Evolutionary conservation across 345 rosid species (phyloP).

Genomic region (Heritiera littoralis): DNA sequence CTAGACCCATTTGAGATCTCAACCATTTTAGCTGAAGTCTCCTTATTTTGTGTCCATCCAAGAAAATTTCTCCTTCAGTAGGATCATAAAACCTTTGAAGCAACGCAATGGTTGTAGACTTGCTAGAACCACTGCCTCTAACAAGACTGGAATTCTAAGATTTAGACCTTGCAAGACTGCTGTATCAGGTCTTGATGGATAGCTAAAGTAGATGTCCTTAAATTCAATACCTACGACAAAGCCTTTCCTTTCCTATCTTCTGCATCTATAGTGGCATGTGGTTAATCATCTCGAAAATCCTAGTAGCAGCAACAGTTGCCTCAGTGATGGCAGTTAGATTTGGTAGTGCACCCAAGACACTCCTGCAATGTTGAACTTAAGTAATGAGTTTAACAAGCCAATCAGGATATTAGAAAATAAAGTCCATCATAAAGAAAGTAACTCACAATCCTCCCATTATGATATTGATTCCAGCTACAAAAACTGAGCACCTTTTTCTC

Average conservation of each 20-base stretch:
- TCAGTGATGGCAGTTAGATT: constrained; percentile 60
- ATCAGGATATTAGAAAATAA: neutral
- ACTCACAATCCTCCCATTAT: constrained; percentile 73
- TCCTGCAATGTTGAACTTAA: constrained; percentile 40
- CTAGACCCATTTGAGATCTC: constrained; percentile 66
- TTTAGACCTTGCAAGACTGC: constrained; percentile 56
- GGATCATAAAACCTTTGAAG: constrained; percentile 72
- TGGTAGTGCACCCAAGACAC: constrained; percentile 57
- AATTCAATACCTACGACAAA: constrained; percentile 60
- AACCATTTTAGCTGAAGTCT: constrained; percentile 66
- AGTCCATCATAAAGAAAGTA: neutral
- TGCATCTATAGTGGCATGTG: constrained; percentile 52
- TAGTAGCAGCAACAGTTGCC: constrained; percentile 49
- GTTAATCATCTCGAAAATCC: constrained; percentile 53
- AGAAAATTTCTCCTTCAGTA: constrained; percentile 48
- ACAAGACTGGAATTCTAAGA: constrained; percentile 57
- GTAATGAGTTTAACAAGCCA: constrained; percentile 21
- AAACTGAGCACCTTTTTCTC: constrained; percentile 56
- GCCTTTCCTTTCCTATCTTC: constrained; percentile 65
- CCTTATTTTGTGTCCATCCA: constrained; percentile 58
- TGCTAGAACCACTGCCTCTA: constrained; percentile 75
- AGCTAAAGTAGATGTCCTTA: constrained; percentile 45
- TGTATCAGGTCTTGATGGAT: constrained; percentile 69
- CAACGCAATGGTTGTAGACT: constrained; percentile 61
- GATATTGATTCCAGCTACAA: constrained; percentile 59